Evolutionary conservation across 2,329 filamentous ascomycete genomes (phyloP).

Genomic region (Zymoseptoria tritici): DNA sequence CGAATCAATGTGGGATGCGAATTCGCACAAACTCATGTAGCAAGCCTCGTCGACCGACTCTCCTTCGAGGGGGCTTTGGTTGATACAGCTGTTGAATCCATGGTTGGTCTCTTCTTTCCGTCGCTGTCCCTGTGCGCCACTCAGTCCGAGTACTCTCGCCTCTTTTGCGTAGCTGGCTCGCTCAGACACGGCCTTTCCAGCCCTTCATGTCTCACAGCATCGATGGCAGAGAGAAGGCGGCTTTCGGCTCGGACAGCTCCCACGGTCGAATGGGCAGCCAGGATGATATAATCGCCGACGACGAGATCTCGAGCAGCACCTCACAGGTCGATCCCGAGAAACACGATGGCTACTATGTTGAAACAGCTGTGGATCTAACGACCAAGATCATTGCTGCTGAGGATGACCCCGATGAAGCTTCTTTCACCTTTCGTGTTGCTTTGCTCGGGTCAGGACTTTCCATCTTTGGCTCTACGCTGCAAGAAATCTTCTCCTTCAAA

Average conservation of each 20-base stretch:
- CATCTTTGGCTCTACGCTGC: constrained; percentile 30
- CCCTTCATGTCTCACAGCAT: neutral
- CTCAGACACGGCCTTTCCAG: neutral
- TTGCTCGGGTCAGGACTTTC: constrained; percentile 31
- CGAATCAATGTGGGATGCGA: too few relatives aligned
- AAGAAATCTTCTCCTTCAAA: constrained; percentile 44
- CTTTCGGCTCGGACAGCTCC: neutral
- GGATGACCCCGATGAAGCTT: constrained; percentile 31
- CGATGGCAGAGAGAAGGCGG: neutral
- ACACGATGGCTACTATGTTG: constrained; percentile 1
- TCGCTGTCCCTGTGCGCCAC: neutral
- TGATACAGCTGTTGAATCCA: neutral
- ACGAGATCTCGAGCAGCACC: neutral
- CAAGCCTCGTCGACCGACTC: too few relatives aligned
- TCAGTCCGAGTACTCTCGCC: neutral
- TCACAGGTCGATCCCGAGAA: neutral
- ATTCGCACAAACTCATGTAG: too few relatives aligned
- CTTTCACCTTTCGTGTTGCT: constrained; percentile 35
- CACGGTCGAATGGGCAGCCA: neutral
- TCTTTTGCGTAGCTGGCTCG: neutral
- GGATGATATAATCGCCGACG: neutral
- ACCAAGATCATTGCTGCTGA: constrained; percentile 31
- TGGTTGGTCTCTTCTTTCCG: neutral
- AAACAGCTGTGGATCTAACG: constrained; percentile 27
- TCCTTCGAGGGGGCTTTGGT: neutral